Evolutionary conservation across 1,284 basidiomycete genomes (phyloP), one percentile per base, ranked within the genome.

Genomic region (Lignosus rhinocerotis): DNA sequence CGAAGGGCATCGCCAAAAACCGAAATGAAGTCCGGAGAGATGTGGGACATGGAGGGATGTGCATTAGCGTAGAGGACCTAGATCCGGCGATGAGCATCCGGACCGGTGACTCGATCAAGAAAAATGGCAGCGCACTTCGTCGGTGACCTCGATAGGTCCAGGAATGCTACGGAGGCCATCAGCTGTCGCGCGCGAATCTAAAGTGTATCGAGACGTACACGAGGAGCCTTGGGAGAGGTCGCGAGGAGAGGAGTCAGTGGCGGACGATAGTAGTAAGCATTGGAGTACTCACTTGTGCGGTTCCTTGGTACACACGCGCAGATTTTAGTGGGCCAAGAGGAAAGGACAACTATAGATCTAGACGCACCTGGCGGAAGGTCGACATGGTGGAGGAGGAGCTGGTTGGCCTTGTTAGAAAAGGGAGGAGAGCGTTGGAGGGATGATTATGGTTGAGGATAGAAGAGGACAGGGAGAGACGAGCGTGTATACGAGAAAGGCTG

Each of bases 1-100:
- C 90, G 86, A 63, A 99, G 85, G 73, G 88, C 92, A 71, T 98
- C 93, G 41, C 94, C 93, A 66, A 99, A 94, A 56, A 94, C 85
- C 42, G 89, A 86, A 46, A 95, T 84, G 73, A 99, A 98, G 51
- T 94, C 93, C 12, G 90, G 86, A 44, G 94, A 92, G 68, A 96
- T 90, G 75, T 99, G 97, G 47, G 90, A 91, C 78, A 95, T 86
- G 54, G 90, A 88, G 0, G 95, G 92, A 64, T 91, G 90, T 0
- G 93, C 92, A 79, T 93, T 93, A 61, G 92, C 92, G 69, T 79
- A 88, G 63, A 94, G 78, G 58, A 86, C 82, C 82, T 84, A 51
- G 46, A 31, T 39, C 31, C 31, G n/a, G n/a, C 33, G 39, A 30
- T 54, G 44, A 56, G 33, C 38, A 54, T 33, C 21, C 30, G 42